Base-by-base conservation (phyloP, 805 yeast species). In the Pichia membranifaciens region DNA sequence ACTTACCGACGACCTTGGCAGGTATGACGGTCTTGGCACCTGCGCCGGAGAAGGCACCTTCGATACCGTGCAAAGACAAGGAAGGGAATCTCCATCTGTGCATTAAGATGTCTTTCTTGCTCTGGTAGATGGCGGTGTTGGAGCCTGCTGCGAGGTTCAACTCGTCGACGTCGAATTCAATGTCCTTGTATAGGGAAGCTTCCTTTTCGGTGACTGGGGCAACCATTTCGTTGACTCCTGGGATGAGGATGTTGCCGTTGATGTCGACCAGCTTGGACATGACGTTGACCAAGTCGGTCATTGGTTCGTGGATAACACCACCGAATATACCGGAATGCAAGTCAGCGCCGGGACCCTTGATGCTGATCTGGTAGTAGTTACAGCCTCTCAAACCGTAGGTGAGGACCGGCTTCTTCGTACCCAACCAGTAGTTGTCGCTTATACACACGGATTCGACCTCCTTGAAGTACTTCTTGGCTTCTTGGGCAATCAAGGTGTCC, bases 11-110 rank as follows among this genome's bases (percentile, higher is more conserved):
- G 31, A 93, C 98, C 64, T 83, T 84, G 42, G 96, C 87, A 32
- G 99, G 99, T 55, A 93, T 93, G 44, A 93, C 99, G 31, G 99
- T 93, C 74, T 93, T 93, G 49, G 98, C 99, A 55, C 99, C 99
- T 41, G 85, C 77, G 38, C 86, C 91, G 41, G 84, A 82, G 68
- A 93, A 93, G 5, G 98, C 99, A 54, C 99, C 99, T 70, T 93
- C 99, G 47, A 93, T 78, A 57, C 99, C 99, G 69, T 93, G 99
- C 55, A 93, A 68, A 2, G 98, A 90, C 59, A 93, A 74, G 7
- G 98, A 88, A 48, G 99, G 99, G 71, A 75, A 89, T 76, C 99
- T 84, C 99, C 99, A 93, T 78, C 99, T 82, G 69, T 90, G 97
- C 85, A 89, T 91, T 60, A 93, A 77, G 50, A 95, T 89, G 50